Base-by-base conservation (phyloP, 768 basidiomycete species). In the Tubosaeta brunneosetosa region DNA sequence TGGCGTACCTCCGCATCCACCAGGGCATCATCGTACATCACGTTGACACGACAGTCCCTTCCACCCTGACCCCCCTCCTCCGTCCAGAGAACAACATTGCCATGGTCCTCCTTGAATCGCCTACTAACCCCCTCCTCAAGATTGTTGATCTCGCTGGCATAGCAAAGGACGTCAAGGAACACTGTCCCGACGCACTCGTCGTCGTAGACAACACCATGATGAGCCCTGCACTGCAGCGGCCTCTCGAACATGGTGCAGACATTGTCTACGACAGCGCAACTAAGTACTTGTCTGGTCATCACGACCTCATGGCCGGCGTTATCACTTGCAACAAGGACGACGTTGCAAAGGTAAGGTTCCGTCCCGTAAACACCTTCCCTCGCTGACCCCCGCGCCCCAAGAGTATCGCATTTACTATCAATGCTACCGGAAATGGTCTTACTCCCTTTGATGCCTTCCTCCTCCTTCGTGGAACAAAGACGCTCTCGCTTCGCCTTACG, bases 121-220 rank as follows among this genome's bases (percentile, higher is more conserved):
- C 97, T 11, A 98, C 97, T 16, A 99, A 99, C 69, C 97, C 97
- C 36, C 77, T 98, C 25, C 83, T 98, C 59, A 97, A 97, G 73
- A 89, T 98, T 50, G 89, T 83, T 17, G 95, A 98, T 70, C 77
- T 99, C 47, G 87, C 86, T 6, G 76, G 75, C 26, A 95, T 99
- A 61, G 83, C 86, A 59, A 78, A 81, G 50, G 79, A 91, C 59
- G 90, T 95, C 59, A 94, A 94, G 65, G 83, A 86, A 62, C 79
- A 79, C 45, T 86, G 86, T 16, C 85, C 86, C 8, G 81, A 88
- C 62, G 93, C 92, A 2, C 61, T 93, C 59, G 74, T 94, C 49
- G 88, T 94, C 34, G 92, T 93, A 19, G 97, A 98, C 69, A 98
- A 99, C 67, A 98, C 97, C 55, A 98, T 98, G 97, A 97, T 98